phyloP scores from a whole-genome alignment of 2,329 filamentous ascomycete genomes.

The Lanzia echinophila region DNA sequence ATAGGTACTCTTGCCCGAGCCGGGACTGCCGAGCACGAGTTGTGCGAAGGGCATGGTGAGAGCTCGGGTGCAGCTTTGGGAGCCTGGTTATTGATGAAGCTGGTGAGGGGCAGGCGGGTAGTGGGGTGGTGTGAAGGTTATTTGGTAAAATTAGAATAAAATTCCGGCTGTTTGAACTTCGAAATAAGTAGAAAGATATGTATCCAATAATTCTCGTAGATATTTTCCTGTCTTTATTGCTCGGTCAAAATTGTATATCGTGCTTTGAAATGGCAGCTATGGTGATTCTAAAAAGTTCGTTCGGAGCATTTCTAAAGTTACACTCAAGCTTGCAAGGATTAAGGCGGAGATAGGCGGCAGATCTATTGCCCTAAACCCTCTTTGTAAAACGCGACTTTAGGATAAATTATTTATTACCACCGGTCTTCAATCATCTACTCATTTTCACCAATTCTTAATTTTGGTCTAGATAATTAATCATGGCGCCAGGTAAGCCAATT shows the following conservation, averaged over 20 bases:
- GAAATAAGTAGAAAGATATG: too few relatives aligned
- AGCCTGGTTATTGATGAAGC: neutral
- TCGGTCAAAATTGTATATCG: neutral
- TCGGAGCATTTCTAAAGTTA: neutral
- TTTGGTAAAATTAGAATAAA: too few relatives aligned
- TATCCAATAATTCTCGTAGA: neutral
- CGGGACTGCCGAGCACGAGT: conserved; percentile 88
- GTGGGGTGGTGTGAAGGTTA: too few relatives aligned
- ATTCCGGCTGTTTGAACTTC: too few relatives aligned
- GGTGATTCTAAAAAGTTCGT: neutral
- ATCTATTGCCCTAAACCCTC: neutral
- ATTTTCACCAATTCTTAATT: too few relatives aligned
- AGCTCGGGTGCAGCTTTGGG: neutral
- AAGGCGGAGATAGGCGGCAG: neutral
- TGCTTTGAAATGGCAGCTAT: too few relatives aligned
- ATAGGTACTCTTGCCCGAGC: conserved; percentile 93
- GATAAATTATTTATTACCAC: neutral
- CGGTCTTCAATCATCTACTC: neutral
- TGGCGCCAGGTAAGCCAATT: conserved; percentile 31
- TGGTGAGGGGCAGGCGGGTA: neutral
- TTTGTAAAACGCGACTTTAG: conserved; percentile 2
- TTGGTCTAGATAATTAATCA: neutral
- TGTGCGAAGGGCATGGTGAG: conserved; percentile 32
- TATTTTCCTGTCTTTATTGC: neutral
- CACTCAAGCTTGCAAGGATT: neutral